These are phyloP conservation scores for Cokeromyces recurvatus DNA, from an alignment of 371 early-diverging fungal species.

Conservation along the genomic window DNA sequence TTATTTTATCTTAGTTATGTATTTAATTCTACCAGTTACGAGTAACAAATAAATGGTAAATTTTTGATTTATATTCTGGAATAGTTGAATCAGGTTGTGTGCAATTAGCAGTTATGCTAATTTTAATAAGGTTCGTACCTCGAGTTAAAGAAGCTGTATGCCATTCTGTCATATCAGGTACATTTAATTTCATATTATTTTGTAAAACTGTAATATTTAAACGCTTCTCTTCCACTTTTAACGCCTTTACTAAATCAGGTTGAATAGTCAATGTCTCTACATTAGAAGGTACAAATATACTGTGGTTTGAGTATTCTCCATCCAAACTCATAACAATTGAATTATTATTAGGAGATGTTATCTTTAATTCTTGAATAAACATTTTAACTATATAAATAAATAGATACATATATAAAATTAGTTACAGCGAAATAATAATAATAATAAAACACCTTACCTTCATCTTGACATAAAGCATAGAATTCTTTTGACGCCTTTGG, in stretches of 20 bases:
- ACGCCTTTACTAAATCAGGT: constrained; percentile 15
- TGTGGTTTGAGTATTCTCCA: constrained; percentile 29
- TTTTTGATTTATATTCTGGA: constrained; percentile 33
- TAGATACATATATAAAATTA: neutral
- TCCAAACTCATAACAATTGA: constrained; percentile 13
- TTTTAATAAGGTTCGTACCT: constrained; percentile 33
- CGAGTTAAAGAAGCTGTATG: constrained; percentile 16
- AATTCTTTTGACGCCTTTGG: constrained; percentile 11
- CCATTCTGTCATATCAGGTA: constrained; percentile 13
- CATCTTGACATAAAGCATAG: constrained; percentile 9
- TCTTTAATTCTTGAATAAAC: neutral
- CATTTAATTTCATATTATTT: constrained; percentile 29
- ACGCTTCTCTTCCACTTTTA: constrained; percentile 20
- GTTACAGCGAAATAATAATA: too few relatives aligned
- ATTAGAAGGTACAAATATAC: constrained; percentile 20
- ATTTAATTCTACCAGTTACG: constrained; percentile 32
- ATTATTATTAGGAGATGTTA: constrained; percentile 6
- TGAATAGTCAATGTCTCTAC: constrained; percentile 22
- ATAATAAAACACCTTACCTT: neutral
- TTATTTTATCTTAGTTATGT: too few relatives aligned
- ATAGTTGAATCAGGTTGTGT: constrained; percentile 18
- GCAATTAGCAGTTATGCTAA: constrained; percentile 31
- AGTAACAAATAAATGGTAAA: constrained; percentile 34
- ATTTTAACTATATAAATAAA: neutral
- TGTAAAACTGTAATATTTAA: constrained; percentile 26